Conservation (phyloP, 2,329 filamentous ascomycete genomes). For the Juglanconis oblonga region DNA sequence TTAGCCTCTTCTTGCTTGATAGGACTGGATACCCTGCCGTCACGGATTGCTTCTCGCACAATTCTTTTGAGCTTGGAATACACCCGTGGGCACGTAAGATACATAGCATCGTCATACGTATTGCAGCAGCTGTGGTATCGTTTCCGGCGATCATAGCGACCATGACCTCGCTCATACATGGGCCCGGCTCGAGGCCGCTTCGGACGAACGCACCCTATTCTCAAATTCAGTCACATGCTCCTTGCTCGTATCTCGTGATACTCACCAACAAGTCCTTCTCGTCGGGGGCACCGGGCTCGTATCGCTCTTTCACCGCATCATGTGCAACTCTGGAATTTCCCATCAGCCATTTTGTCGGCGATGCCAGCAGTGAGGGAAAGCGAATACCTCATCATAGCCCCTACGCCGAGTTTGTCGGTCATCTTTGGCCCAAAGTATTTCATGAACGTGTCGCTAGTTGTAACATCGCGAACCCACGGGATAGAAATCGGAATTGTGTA, state of each 20-base stretch:
- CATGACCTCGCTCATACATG: slow-evolving; percentile 41
- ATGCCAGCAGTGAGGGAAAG: slow-evolving; percentile 25
- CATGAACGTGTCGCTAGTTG: slow-evolving; percentile 26
- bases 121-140: slow-evolving; percentile 47
- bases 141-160: slow-evolving; percentile 39
- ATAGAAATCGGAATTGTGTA: slow-evolving; percentile 37
- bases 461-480: slow-evolving; percentile 28
- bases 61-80: slow-evolving; percentile 15
- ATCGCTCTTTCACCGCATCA: slow-evolving; percentile 40
- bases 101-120: slow-evolving; percentile 36
- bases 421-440: slow-evolving; percentile 31
- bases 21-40: slow-evolving; percentile 14
- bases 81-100: slow-evolving; percentile 14
- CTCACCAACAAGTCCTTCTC: slow-evolving; percentile 45
- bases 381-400: slow-evolving; percentile 24
- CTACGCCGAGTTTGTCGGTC: slow-evolving; percentile 26
- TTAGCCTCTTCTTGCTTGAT: slow-evolving; percentile 18
- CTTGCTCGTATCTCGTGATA: background rate
- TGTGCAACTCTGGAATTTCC: slow-evolving; percentile 30
- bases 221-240: background rate
- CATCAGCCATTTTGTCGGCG: background rate
- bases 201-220: background rate
- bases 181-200: slow-evolving; percentile 24
- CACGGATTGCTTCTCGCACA: slow-evolving; percentile 1
- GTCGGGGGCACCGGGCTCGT: slow-evolving; percentile 36